Evolutionary conservation across 192 early-diverging fungal species (phyloP), one percentile per base, ranked within the genome.

Genomic region (Backusella macrospora): DNA sequence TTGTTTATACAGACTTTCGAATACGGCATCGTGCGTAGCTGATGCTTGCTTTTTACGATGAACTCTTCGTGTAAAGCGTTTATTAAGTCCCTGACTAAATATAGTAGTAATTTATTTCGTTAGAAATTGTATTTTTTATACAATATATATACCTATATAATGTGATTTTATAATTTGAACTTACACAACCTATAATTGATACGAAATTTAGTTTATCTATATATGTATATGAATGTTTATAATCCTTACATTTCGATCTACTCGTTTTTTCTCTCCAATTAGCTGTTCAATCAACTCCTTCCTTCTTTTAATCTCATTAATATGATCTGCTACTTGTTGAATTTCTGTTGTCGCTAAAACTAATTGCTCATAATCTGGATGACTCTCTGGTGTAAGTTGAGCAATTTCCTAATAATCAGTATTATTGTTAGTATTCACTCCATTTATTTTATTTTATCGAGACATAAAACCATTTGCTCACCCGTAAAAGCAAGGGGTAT

Each of bases 201-300:
- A 34, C 29, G 29, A 34, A 34, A 34, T 34, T 34, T 34, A 44
- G 70, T n/a, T 26, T 45, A 26, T 23, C 15, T 46, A 43, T 21
- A 68, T 43, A 23, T 42, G 6, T 14, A 42, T 29, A 52, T 7
- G n/a, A 37, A 21, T 29, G 23, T 7, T 3, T 26, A 59, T 59
- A 3, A 59, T n/a, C 5, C 89, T 82, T 83, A 92, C 87, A 88
- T 91, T 85, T 4, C 89, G 83, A 75, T 95, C 92, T 5, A 81
- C 77, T 70, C 84, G 87, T 47, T 85, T 86, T 65, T 92, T 92
- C 18, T 86, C 87, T 23, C 90, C 90, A 1, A 95, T 90, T 75
- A 94, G 92, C 75, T 92, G 92, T 63, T 94, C 92, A 5, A 94
- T 91, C 66, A 94, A 90, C 78, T 94, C 94, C 72, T 93, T 94